phyloP scores from a whole-genome alignment of 768 basidiomycete species.

The Kwoniella sp. region DNA sequence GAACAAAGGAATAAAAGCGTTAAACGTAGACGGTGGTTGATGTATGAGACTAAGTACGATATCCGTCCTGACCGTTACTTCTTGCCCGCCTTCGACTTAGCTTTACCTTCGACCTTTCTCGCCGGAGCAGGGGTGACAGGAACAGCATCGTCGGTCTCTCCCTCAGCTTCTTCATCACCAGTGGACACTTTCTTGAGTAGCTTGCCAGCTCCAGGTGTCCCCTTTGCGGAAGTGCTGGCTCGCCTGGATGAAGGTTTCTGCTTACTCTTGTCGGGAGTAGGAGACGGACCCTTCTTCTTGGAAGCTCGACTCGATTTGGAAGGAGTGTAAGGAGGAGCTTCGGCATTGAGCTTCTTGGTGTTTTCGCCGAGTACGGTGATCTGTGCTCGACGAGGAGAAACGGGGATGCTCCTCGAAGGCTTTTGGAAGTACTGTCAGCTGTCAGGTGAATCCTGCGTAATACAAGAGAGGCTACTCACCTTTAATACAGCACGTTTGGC shows the following conservation, averaged over 20 bases:
- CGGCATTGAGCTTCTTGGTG: constrained; percentile 18
- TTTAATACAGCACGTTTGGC: constrained; percentile 8
- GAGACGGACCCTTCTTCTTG: constrained; percentile 1
- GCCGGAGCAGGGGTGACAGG: neutral
- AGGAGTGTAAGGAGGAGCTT: constrained; percentile 20
- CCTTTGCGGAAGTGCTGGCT: constrained; percentile 21
- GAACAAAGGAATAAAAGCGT: no score
- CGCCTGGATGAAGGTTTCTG: constrained; percentile 3
- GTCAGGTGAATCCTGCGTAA: constrained; percentile 7
- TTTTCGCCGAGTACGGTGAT: constrained; percentile 12
- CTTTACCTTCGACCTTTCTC: constrained; percentile 3
- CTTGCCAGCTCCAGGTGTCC: constrained; percentile 45
- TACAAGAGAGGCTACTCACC: constrained; percentile 1
- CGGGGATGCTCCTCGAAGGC: constrained; percentile 20
- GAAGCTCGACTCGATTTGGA: constrained; percentile 7
- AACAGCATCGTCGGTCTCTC: neutral
- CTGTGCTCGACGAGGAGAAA: constrained; percentile 7
- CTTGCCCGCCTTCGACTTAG: constrained; percentile 14
- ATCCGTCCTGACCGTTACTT: no score
- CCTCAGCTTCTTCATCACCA: neutral
- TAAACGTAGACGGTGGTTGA: no score
- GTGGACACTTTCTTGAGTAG: constrained; percentile 23
- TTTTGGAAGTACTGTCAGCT: constrained; percentile 10
- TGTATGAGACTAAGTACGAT: no score
- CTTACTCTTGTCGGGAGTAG: neutral